A percentile compares a stretch with the other conserved stretches of the same genome.
These are phyloP conservation scores for Xylariaceae sp. DNA, from an alignment of 2,329 filamentous ascomycete species.

Conservation along the genomic window DNA sequence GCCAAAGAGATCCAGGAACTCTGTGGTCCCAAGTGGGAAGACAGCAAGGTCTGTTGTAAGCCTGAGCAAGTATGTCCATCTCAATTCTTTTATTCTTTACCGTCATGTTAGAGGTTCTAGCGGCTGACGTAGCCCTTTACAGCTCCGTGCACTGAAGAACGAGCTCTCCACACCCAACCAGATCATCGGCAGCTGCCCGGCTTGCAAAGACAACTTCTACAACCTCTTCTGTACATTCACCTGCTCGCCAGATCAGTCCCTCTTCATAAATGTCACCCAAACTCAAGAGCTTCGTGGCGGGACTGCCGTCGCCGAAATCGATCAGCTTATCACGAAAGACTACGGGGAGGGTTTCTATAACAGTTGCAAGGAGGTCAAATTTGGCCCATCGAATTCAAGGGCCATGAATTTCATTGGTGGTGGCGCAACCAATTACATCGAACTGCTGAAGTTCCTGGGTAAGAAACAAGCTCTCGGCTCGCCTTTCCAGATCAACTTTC, in stretches of 20 bases:
- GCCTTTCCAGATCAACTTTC: constrained; percentile 98
- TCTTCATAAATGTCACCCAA: constrained; percentile 88
- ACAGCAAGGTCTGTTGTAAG: constrained; percentile 79
- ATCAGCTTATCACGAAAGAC: constrained; percentile 78
- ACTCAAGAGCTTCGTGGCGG: constrained; percentile 57
- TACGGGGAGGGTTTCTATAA: constrained; percentile 88
- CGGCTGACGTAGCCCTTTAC: constrained; percentile 17
- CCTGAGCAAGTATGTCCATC: constrained; percentile 60
- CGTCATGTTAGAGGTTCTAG: not conserved
- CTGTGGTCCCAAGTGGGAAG: constrained; percentile 81
- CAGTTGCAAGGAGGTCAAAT: constrained; percentile 99
- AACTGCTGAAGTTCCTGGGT: constrained; percentile 86
- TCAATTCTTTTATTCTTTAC: not conserved
- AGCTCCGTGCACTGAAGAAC: constrained; percentile 74
- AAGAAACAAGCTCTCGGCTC: constrained; percentile 88
- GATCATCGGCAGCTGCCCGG: constrained; percentile 88
- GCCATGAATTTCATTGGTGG: constrained; percentile 96
- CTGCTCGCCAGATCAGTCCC: constrained; percentile 91
- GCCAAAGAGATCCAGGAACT: constrained; percentile 75
- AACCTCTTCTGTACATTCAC: constrained; percentile 98
- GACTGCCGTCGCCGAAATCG: constrained; percentile 71
- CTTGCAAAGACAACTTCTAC: constrained; percentile 97
- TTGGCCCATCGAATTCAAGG: constrained; percentile 85
- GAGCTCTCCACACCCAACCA: constrained; percentile 83
- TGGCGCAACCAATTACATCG: constrained; percentile 81